Evolutionary conservation across 2,329 filamentous ascomycete genomes (phyloP).

Genomic region (Sordariomycetes sp.): DNA sequence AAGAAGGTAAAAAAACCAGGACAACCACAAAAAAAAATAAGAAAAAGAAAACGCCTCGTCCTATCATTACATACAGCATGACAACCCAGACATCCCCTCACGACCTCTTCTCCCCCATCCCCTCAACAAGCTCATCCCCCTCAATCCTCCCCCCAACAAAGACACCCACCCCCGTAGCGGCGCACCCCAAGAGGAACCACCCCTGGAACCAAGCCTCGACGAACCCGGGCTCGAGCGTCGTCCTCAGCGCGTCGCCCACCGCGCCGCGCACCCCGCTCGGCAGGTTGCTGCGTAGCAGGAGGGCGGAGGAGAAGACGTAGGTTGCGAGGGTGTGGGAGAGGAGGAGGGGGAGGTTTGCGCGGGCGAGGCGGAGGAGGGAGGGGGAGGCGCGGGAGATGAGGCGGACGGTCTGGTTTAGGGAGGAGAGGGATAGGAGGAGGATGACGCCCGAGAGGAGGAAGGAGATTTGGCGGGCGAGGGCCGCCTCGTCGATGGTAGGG

Average conservation of each 20-base stretch:
- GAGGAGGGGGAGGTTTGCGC: constrained; percentile 66
- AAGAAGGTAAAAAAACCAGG: no score
- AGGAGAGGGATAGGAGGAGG: constrained; percentile 67
- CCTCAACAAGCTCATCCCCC: constrained; percentile 44
- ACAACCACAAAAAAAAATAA: no score
- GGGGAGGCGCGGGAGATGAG: constrained; percentile 68
- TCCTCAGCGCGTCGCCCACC: constrained; percentile 62
- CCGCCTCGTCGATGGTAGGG: constrained; percentile 65
- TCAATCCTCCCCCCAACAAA: constrained; percentile 55
- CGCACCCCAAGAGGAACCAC: constrained; percentile 64
- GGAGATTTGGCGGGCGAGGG: constrained; percentile 80
- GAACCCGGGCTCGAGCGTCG: constrained; percentile 45
- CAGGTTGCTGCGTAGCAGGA: constrained; percentile 67
- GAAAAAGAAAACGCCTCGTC: not conserved
- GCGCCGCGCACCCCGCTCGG: constrained; percentile 65
- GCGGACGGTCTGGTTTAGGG: constrained; percentile 73
- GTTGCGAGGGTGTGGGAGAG: constrained; percentile 72
- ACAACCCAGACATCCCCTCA: constrained; percentile 13
- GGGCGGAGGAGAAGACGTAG: constrained; percentile 70
- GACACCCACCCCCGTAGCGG: constrained; percentile 55
- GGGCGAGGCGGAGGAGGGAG: constrained; percentile 55
- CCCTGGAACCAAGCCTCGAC: constrained; percentile 72
- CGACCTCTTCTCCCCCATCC: constrained; percentile 59
- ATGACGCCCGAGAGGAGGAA: constrained; percentile 76
- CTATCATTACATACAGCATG: not conserved